These are phyloP conservation scores for Pistacia integerrima DNA, from an alignment of 345 rosid genomes.

Conservation along the genomic window DNA sequence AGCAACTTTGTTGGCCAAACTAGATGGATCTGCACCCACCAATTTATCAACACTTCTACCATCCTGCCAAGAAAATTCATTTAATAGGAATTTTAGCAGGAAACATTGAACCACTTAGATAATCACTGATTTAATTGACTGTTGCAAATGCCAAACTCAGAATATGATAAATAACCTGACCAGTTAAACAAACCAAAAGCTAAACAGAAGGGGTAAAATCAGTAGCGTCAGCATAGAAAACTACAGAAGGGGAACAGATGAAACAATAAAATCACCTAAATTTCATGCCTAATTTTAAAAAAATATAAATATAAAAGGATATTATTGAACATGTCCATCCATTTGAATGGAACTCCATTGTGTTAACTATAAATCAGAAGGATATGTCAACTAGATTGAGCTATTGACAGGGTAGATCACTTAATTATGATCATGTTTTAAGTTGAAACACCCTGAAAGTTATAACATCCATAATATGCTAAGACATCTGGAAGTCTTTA, in stretches of 20 bases:
- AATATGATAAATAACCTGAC: neutral
- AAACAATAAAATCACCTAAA: neutral
- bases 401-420: neutral
- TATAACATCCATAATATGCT: neutral
- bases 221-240: neutral
- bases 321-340: neutral
- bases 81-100: neutral
- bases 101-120: neutral
- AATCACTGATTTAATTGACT: neutral
- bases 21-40: constrained; percentile 97
- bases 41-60: constrained; percentile 75
- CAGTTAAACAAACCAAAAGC: neutral
- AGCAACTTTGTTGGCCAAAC: constrained; percentile 92
- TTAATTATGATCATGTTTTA: neutral
- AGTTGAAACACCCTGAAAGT: neutral
- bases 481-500: neutral
- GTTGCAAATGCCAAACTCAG: neutral
- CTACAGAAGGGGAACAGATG: neutral
- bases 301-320: neutral
- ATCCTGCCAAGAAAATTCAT: constrained; percentile 48
- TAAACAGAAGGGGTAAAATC: neutral
- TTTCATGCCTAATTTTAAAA: neutral
- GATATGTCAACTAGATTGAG: neutral
- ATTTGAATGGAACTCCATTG: neutral
- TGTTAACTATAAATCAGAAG: neutral